Evolutionary conservation across 2,329 filamentous ascomycete genomes (phyloP).

Genomic region (Fusarium duplospermum): DNA sequence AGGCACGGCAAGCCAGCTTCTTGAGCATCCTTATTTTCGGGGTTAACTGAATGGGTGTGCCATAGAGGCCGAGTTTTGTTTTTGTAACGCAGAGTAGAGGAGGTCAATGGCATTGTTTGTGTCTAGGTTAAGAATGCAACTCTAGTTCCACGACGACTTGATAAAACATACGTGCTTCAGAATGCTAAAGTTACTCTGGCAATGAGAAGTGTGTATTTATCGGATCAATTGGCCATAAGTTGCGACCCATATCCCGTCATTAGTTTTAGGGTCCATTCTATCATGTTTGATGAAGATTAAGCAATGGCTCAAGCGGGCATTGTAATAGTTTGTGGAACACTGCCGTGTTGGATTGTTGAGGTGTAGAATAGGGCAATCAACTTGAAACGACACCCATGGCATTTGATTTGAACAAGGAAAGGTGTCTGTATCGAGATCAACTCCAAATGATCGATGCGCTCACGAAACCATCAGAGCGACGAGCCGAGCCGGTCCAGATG

Average conservation of each 20-base stretch:
- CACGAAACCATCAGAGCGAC: not conserved
- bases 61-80: not conserved
- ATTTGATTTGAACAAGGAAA: not conserved
- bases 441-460: not conserved
- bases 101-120: not conserved
- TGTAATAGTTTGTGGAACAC: not conserved
- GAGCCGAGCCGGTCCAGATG: constrained; percentile 5
- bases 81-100: not conserved
- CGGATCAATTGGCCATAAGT: constrained; percentile 7
- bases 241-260: not conserved
- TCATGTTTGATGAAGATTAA: constrained; percentile 5
- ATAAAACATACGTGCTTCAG: not conserved
- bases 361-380: not conserved
- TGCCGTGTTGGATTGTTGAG: not conserved
- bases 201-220: not conserved
- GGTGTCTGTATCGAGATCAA: not conserved
- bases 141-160: not conserved
- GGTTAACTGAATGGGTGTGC: not conserved
- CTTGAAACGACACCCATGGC: not conserved
- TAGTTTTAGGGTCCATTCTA: not conserved
- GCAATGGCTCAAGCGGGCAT: not conserved
- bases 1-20: not conserved
- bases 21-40: not conserved
- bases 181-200: not conserved
- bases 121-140: not conserved